Base-by-base conservation (phyloP, 192 early-diverging fungal genomes). In the Entrophospora sp. region DNA sequence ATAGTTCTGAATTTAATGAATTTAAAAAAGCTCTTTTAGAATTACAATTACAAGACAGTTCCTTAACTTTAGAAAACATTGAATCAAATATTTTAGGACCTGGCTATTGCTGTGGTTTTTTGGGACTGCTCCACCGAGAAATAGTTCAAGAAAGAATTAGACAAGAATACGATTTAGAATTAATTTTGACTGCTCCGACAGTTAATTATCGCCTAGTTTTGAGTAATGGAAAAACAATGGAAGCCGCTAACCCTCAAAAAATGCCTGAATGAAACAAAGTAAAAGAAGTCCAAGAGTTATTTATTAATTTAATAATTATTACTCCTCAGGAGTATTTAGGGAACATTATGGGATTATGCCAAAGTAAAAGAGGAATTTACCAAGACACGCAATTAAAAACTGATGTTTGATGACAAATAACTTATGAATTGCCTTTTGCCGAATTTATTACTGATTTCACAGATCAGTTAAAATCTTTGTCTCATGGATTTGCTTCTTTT, bases 401-500 rank as follows among this genome's bases (percentile, higher is more conserved):
- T 51, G 48, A 22, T 51, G n/a, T 2, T 28, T 10, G n/a, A 24
- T 51, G 2, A 24, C 48, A 51, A 51, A 3, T 51, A 22, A 51
- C 2, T 28, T 51, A 51, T 10, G 18, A 51, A 4, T 10, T 51
- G 24, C 48, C 48, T 51, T 51, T 51, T 51, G 48, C 48, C 48
- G 48, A 51, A 51, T 24, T 51, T 51, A 24, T 51, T 5, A 1
- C 10, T 1, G 48, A 57, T 57, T 57, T 57, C 34, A 25, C 28
- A 4, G 55, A 57, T 57, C 28, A 57, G 34, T 34, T 57, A 34
- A 57, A 57, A 30, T 57, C 55, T 2, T 34, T 57, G 28, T 57
- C 55, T 4, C 55, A 57, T 34, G 55, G 55, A 3, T 57, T 34
- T 57, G 55, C 55, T 57, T 57, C 55, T 37, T 57, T 57, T 57